A percentile compares a stretch with the other conserved stretches of the same genome.
These are phyloP conservation scores for Biscogniauxia marginata DNA, from an alignment of 2,329 filamentous ascomycete genomes.

Conservation along the genomic window DNA sequence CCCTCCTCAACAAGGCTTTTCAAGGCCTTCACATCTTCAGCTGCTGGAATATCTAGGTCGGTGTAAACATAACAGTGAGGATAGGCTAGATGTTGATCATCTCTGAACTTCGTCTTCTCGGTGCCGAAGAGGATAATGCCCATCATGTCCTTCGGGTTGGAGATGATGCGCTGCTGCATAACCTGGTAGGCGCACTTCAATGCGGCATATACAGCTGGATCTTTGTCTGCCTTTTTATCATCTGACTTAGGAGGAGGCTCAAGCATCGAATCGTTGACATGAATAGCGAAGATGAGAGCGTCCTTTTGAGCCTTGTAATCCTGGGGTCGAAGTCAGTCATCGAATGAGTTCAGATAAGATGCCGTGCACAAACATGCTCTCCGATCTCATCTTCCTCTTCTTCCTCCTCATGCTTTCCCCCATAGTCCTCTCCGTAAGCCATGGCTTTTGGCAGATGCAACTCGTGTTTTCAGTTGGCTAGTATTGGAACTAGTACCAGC, in stretches of 20 bases:
- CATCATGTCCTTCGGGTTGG: conserved; percentile 96
- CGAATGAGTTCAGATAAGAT: background rate
- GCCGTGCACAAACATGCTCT: conserved; percentile 51
- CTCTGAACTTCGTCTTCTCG: conserved; percentile 75
- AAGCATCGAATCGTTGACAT: conserved; percentile 88
- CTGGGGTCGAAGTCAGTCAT: conserved; percentile 42
- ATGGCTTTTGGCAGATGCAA: conserved; percentile 10
- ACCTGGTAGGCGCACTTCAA: conserved; percentile 91
- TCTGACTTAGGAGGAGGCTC: conserved; percentile 59
- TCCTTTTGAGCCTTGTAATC: conserved; percentile 91
- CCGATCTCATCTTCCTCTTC: conserved; percentile 65
- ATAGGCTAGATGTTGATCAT: conserved; percentile 65
- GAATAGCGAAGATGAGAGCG: conserved; percentile 96
- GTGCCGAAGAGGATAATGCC: conserved; percentile 91
- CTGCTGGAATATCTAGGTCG: conserved; percentile 84
- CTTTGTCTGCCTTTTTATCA: conserved; percentile 73
- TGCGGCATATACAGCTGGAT: conserved; percentile 78
- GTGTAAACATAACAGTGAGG: conserved; percentile 90
- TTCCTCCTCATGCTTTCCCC: conserved; percentile 62
- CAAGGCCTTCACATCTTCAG: conserved; percentile 79
- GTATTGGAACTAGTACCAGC: too few species aligned
- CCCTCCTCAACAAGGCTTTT: conserved; percentile 76
- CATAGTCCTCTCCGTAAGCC: conserved; percentile 39
- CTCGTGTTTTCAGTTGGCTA: too few species aligned
- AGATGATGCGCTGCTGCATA: conserved; percentile 98